phyloP scores from a whole-genome alignment of 768 basidiomycete species.

The Agaricus blazei region DNA sequence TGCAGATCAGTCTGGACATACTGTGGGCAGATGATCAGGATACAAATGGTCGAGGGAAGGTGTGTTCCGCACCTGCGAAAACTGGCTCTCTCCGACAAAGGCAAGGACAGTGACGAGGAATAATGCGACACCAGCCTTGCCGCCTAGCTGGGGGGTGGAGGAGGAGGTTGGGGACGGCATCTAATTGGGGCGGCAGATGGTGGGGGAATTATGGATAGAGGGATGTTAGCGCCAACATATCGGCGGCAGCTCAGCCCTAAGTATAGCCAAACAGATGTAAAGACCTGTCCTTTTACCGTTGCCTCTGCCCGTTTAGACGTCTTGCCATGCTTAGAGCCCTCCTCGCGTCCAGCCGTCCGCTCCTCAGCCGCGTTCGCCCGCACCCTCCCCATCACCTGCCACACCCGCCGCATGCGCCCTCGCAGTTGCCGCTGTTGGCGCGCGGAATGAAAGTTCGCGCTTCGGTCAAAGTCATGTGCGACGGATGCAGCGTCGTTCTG shows the following conservation, averaged over 20 bases:
- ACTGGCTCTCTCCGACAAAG: conserved; percentile 74
- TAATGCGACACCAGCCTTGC: conserved; percentile 43
- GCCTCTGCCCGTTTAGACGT: background rate
- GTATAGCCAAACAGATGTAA: too few species aligned
- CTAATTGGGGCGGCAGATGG: background rate
- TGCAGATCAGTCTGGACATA: conserved; percentile 73
- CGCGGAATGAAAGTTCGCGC: conserved; percentile 96
- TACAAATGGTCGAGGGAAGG: background rate
- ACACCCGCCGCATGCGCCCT: conserved; percentile 20
- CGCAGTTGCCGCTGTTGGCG: conserved; percentile 28
- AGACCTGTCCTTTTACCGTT: background rate
- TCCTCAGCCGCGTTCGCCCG: conserved; percentile 46
- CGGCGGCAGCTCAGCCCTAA: too few species aligned
- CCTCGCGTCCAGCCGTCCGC: conserved; percentile 55
- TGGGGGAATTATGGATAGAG: too few species aligned
- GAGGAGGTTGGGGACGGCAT: conserved; percentile 23
- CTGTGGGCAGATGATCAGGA: conserved; percentile 28
- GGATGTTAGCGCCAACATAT: too few species aligned
- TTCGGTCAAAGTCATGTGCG: conserved; percentile 92
- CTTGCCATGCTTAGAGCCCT: conserved; percentile 57
- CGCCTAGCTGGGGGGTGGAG: conserved; percentile 34
- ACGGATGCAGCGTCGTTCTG: conserved; percentile 84
- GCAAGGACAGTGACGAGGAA: conserved; percentile 60
- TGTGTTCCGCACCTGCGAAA: conserved; percentile 55
- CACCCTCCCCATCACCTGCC: conserved; percentile 12